Base-by-base conservation (phyloP, 805 yeast species). In the Candida ulmi region DNA sequence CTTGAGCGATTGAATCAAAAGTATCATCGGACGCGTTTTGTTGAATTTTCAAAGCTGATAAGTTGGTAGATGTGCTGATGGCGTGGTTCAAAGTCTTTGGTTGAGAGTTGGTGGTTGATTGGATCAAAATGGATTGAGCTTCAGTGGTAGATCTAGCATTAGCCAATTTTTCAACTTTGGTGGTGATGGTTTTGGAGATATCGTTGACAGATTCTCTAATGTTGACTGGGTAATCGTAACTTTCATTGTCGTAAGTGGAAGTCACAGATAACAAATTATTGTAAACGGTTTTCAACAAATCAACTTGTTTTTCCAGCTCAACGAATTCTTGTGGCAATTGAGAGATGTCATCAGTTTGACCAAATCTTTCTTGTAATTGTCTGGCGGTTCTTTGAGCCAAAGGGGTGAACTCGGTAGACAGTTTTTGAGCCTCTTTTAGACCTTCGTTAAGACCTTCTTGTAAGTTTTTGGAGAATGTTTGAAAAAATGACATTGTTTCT, bases 1-100 rank as follows among this genome's bases (percentile, higher is more conserved):
- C 83, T 47, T 76, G 71, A 17, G 83, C 71, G 48, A 85, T 65
- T 8, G 79, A 74, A 46, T 69, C 69, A 39, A 66, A 69, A 21
- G 69, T 54, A 35, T 69, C 69, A 32, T 68, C 68, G 24, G 60
- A 50, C 17, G 54, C 49, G 38, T 39, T 41, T 38, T 56, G 54
- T 45, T 55, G 46, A 48, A 61, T 44, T 52, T 55, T 52, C 45
- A 57, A 43, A 45, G 62, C 52, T 46, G 59, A 41, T 41, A 58
- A 72, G 44, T 80, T 74, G 9, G 91, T 74, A 30, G 91, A 90
- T 42, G 91, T 76, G 34, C 87, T 75, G 43, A 86, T 66, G 7
- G 95, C 95, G 58, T 84, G 91, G 61, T 82, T 80, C 54, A 86
- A 69, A 13, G 95, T 87, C 69, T 84, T 83, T 51, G 95, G 95